phyloP scores from a whole-genome alignment of 2,329 filamentous ascomycete species.

The Epichloe gansuensis region DNA sequence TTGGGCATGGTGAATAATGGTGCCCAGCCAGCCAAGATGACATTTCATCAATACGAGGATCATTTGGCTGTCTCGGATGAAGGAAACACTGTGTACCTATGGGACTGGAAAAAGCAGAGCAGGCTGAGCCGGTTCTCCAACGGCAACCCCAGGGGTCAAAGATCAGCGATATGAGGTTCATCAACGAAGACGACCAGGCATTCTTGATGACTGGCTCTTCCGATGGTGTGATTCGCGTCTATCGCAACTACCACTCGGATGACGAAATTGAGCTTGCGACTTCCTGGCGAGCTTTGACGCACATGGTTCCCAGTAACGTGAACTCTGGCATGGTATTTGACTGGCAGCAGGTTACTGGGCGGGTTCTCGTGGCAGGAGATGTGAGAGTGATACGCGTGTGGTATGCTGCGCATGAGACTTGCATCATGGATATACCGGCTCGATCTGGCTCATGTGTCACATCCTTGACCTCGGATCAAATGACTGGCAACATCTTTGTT shows the following conservation, averaged over 20 bases:
- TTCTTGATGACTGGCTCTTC: conserved; percentile 90
- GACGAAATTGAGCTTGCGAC: conserved; percentile 74
- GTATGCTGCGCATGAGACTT: conserved; percentile 90
- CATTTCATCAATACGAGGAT: conserved; percentile 96
- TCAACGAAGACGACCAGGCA: conserved; percentile 96
- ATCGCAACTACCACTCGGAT: conserved; percentile 77
- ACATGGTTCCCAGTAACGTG: conserved; percentile 86
- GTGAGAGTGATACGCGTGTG: conserved; percentile 92
- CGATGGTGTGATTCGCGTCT: conserved; percentile 87
- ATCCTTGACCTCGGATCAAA: conserved; percentile 90
- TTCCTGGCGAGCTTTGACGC: conserved; percentile 80
- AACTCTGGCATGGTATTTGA: conserved; percentile 96
- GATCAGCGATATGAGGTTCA: conserved; percentile 91
- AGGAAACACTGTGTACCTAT: conserved; percentile 77
- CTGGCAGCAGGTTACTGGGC: conserved; percentile 96
- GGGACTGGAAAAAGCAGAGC: conserved; percentile 78
- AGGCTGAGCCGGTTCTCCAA: conserved; percentile 82
- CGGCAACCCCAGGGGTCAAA: conserved; percentile 78
- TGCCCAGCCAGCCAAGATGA: conserved; percentile 82
- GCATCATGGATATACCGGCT: conserved; percentile 85
- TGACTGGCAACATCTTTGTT: conserved; percentile 91
- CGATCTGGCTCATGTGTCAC: conserved; percentile 93
- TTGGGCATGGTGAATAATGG: conserved; percentile 78
- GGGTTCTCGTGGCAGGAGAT: conserved; percentile 89
- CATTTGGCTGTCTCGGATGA: conserved; percentile 91